phyloP scores from a whole-genome alignment of 2,329 filamentous ascomycete species.

The Neurospora sp. region DNA sequence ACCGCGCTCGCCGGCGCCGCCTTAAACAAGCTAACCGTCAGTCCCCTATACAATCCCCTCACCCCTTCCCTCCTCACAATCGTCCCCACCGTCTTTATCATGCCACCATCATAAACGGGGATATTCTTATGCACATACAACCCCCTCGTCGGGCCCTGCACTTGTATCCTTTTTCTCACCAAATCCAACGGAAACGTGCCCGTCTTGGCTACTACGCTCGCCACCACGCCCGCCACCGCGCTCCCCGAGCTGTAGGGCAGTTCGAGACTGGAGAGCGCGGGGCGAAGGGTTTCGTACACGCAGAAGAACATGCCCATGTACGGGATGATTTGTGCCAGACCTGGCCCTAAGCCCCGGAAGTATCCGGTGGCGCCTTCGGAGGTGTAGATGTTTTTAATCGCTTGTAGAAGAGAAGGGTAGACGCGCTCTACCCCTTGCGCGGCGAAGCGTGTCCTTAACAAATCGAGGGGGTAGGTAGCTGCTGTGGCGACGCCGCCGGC shows the following conservation, averaged over 20 bases:
- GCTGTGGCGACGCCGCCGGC: slow-evolving; percentile 78
- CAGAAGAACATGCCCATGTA: slow-evolving; percentile 98
- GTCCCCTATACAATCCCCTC: slow-evolving; percentile 74
- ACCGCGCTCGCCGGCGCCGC: slow-evolving; percentile 87
- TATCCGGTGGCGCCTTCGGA: slow-evolving; percentile 73
- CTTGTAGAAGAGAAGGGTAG: slow-evolving; percentile 62
- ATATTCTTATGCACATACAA: slow-evolving; percentile 81
- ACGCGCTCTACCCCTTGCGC: slow-evolving; percentile 74
- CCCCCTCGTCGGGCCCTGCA: slow-evolving; percentile 77
- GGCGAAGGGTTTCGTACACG: slow-evolving; percentile 66
- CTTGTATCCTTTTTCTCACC: slow-evolving; percentile 84
- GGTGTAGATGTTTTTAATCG: slow-evolving; percentile 60
- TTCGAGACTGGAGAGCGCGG: slow-evolving; percentile 43
- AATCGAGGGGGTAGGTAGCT: slow-evolving; percentile 82
- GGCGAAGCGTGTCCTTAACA: slow-evolving; percentile 91
- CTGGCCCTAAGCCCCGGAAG: slow-evolving; percentile 77
- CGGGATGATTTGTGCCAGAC: slow-evolving; percentile 78
- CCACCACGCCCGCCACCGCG: slow-evolving; percentile 69
- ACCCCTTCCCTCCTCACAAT: slow-evolving; percentile 67
- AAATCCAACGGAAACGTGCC: slow-evolving; percentile 88
- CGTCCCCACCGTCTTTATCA: slow-evolving; percentile 52
- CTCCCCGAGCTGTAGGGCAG: slow-evolving; percentile 70
- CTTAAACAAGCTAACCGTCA: slow-evolving; percentile 84
- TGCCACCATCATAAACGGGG: slow-evolving; percentile 63
- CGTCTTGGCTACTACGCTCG: slow-evolving; percentile 77